A percentile compares a stretch with the other conserved stretches of the same genome.
Evolutionary conservation across 768 basidiomycete species (phyloP).

Genomic region (Mycena sanguinolenta): DNA sequence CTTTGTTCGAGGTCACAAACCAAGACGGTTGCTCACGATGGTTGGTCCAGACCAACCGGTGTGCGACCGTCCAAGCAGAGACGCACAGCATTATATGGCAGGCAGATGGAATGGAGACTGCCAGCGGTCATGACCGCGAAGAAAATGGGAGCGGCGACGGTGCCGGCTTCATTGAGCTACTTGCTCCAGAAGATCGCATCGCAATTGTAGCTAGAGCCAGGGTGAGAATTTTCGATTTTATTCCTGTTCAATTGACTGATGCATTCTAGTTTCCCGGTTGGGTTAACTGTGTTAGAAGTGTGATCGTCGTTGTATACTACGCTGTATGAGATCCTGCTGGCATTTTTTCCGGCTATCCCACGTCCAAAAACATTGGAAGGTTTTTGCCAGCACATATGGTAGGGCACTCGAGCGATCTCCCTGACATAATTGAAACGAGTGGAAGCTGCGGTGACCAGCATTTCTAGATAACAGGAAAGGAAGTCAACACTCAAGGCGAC

Average conservation of each 20-base stretch:
- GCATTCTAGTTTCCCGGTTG: constrained; percentile 13
- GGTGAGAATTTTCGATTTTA: background rate
- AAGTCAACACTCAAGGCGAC: too few species aligned
- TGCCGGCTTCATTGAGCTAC: constrained; percentile 12
- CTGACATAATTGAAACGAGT: too few species aligned
- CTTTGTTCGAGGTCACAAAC: constrained; percentile 7
- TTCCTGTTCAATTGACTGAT: background rate
- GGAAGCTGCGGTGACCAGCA: too few species aligned
- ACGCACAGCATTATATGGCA: constrained; percentile 7
- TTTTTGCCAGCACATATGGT: too few species aligned
- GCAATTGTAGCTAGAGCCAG: constrained; percentile 13
- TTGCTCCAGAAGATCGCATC: constrained; percentile 4
- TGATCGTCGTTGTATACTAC: constrained; percentile 9
- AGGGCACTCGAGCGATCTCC: too few species aligned
- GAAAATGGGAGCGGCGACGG: constrained; percentile 19
- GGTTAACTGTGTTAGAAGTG: constrained; percentile 2
- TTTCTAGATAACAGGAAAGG: too few species aligned
- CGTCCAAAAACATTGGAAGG: too few species aligned
- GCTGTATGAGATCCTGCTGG: background rate
- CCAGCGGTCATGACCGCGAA: background rate
- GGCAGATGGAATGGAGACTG: background rate
- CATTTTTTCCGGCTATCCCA: too few species aligned
- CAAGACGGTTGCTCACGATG: background rate
- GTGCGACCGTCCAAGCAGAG: background rate
- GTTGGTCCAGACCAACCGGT: constrained; percentile 20